Conservation (phyloP, 495 filamentous ascomycete species). For the Alectoria sarmentosa region DNA sequence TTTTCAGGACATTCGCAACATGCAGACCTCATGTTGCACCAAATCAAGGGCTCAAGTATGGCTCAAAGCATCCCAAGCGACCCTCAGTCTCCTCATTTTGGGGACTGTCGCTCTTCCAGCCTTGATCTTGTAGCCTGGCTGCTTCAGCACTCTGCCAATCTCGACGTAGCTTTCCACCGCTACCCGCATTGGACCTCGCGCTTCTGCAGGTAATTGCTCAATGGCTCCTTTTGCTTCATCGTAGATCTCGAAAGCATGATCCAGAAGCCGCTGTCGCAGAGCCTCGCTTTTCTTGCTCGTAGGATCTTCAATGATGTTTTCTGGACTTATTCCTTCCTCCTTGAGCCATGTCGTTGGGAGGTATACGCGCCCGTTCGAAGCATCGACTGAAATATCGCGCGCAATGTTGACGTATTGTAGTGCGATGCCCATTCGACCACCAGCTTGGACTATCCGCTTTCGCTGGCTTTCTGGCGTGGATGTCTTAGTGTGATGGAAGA, state of each 20-base stretch:
- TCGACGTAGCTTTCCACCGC: constrained; percentile 70
- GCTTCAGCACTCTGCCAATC: constrained; percentile 53
- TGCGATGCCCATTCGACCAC: constrained; percentile 56
- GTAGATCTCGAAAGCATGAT: constrained; percentile 50
- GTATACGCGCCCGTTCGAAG: constrained; percentile 54
- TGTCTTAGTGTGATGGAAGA: constrained; percentile 44
- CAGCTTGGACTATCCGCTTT: constrained; percentile 37
- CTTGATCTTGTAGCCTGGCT: constrained; percentile 39
- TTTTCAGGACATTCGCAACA: not conserved
- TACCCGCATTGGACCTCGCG: constrained; percentile 52
- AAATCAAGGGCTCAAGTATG: constrained; percentile 7
- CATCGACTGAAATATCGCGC: constrained; percentile 57
- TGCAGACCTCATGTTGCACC: not conserved
- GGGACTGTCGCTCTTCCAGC: constrained; percentile 53
- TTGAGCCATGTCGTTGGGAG: constrained; percentile 54
- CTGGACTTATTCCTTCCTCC: constrained; percentile 43
- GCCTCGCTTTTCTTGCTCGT: constrained; percentile 33
- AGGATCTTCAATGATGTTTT: constrained; percentile 45
- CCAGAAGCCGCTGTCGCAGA: constrained; percentile 46
- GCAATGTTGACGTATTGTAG: constrained; percentile 67
- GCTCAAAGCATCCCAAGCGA: constrained; percentile 48
- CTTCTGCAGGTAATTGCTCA: constrained; percentile 47
- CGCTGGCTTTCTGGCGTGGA: constrained; percentile 24
- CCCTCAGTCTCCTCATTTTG: constrained; percentile 42
- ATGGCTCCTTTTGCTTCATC: constrained; percentile 42